Evolutionary conservation across 169 alveolate species (phyloP), one percentile per base, ranked within the genome.

Genomic region (Plasmodium ovale): DNA sequence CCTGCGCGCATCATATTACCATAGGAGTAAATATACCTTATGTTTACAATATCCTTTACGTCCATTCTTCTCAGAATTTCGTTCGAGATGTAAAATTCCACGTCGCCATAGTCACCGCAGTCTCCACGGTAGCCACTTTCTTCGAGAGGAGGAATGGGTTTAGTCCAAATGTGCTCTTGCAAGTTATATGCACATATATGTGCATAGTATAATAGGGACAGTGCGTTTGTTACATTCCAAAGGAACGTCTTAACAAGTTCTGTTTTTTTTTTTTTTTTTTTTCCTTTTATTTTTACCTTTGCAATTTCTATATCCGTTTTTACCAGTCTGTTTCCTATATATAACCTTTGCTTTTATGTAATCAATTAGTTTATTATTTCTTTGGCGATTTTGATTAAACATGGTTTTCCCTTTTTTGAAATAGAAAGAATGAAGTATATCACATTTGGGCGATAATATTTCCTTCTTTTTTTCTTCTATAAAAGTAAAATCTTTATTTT

Each of bases 21-120:
- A 51, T 77, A 62, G 64, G 88, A 77, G 70, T 77, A 77, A 62
- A 77, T 64, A 56, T 77, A 77, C 56, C 88, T 16, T 60, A 77
- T 60, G 56, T 60, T 62, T 12, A 62, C 27, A 60, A 77, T 77
- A 27, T 77, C 88, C 47, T 77, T 77, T 54, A 77, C 67, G 19
- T 77, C 77, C 53, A 77, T 60, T 35, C 64, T 60, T 39, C 39
- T 60, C 62, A 77, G 62, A 44, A 77, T 60, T 27, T 77, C 69
- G 12, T 77, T 77, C 35, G 88, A 60, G 31, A 77, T 54, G 59
- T 77, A 77, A 68, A 77, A 77, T 54, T 77, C 77, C 25, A 77
- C 64, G 47, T 77, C 88, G 5, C 68, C 29, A 53, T 77, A 77
- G 53, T 77, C 27, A 31, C 35, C 42, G n/a, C 35, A n/a, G 39